phyloP scores from a whole-genome alignment of 1,284 basidiomycete genomes.

The Marasmius tenuissimus region DNA sequence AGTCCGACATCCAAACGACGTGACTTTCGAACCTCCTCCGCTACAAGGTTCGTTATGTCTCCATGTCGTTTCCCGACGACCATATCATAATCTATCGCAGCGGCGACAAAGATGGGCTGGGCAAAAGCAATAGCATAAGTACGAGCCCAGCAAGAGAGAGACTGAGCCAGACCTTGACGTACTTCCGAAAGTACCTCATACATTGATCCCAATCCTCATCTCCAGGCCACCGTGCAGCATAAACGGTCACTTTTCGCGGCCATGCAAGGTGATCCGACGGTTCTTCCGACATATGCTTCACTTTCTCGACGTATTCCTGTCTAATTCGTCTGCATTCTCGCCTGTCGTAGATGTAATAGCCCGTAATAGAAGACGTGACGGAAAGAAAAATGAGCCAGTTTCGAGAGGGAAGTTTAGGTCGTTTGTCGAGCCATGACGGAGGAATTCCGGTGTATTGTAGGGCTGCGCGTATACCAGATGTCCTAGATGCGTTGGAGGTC shows the following conservation, averaged over 20 bases:
- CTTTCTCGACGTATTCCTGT: constrained; percentile 77
- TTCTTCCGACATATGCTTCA: constrained; percentile 74
- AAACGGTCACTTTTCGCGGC: constrained; percentile 84
- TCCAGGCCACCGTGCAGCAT: constrained; percentile 89
- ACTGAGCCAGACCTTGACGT: constrained; percentile 79
- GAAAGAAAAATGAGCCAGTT: constrained; percentile 94
- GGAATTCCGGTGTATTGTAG: constrained; percentile 71
- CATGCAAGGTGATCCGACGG: constrained; percentile 66
- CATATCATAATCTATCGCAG: constrained; percentile 91
- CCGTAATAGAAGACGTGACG: constrained; percentile 68
- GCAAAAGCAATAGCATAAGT: constrained; percentile 10
- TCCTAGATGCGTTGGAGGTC: constrained; percentile 6
- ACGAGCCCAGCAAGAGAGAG: constrained; percentile 16
- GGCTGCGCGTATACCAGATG: constrained; percentile 51
- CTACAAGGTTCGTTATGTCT: constrained; percentile 75
- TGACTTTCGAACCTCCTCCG: constrained; percentile 63
- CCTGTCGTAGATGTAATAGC: constrained; percentile 85
- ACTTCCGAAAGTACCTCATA: constrained; percentile 89
- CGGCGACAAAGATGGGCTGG: constrained; percentile 92
- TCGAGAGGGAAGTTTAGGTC: constrained; percentile 81
- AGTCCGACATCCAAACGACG: constrained; percentile 63
- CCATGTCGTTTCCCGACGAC: constrained; percentile 83
- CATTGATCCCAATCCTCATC: constrained; percentile 91
- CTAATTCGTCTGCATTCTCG: constrained; percentile 76
- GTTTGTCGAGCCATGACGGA: constrained; percentile 69